Conservation (phyloP, 106 monocot species). For the Xerophyta viscosa region DNA sequence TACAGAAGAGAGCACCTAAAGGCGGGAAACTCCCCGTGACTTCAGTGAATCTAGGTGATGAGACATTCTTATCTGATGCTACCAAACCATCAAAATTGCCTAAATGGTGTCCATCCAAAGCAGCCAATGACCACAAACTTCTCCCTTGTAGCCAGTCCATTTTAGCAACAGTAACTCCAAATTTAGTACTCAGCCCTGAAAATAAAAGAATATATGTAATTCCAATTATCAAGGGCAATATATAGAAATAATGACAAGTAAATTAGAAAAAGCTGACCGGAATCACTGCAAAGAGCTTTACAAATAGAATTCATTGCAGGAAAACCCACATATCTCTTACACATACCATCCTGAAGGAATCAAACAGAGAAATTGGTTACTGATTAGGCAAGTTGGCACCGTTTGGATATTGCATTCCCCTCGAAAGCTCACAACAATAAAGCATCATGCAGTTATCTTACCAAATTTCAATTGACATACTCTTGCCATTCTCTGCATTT, state of each 20-base stretch:
- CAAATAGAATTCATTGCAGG: conserved; percentile 49
- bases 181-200: conserved; percentile 46
- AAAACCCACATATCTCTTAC: conserved; percentile 36
- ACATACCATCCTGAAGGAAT: conserved; percentile 24
- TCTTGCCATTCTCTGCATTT: no score
- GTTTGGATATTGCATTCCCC: not conserved
- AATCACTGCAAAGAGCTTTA: conserved; percentile 44
- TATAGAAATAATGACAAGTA: conserved; percentile 5
- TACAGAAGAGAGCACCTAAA: conserved; percentile 24
- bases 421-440: not conserved
- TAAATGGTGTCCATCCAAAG: conserved; percentile 46
- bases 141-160: conserved; percentile 37
- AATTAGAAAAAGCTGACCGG: conserved; percentile 27
- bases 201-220: not conserved
- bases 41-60: conserved; percentile 41
- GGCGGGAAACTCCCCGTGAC: conserved; percentile 41
- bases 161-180: conserved; percentile 55
- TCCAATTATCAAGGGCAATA: not conserved
- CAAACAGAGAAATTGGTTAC: not conserved
- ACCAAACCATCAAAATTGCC: conserved; percentile 45
- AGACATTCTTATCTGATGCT: conserved; percentile 46
- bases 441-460: no score
- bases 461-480: no score
- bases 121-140: conserved; percentile 31
- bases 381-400: not conserved